Conservation (phyloP, 345 rosid species). For the Salix purpurea region DNA sequence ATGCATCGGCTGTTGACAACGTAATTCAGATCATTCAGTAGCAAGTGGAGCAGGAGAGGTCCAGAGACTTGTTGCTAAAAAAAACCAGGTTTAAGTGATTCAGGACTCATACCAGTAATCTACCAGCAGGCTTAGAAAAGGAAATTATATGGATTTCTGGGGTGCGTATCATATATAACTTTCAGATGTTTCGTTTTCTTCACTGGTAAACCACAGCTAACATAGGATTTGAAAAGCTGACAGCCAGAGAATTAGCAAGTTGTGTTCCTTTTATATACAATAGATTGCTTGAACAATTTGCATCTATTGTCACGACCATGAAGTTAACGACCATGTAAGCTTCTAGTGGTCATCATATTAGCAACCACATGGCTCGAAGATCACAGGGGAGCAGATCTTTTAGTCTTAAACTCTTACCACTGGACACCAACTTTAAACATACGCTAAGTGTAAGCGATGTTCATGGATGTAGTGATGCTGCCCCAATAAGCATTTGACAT, state of each 20-base stretch:
- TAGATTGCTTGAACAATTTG: not conserved
- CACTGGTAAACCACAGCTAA: not conserved
- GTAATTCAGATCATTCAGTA: slow-evolving; percentile 38
- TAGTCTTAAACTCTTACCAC: too few species aligned
- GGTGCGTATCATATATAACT: too few species aligned
- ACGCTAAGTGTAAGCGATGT: not conserved
- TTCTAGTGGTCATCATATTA: too few species aligned
- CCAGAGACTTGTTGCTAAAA: too few species aligned
- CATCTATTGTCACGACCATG: not conserved
- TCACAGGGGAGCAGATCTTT: too few species aligned
- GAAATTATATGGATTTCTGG: slow-evolving; percentile 38
- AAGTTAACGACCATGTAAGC: too few species aligned
- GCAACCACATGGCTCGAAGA: too few species aligned
- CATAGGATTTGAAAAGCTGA: not conserved
- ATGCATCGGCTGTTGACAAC: slow-evolving; percentile 37
- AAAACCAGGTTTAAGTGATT: too few species aligned
- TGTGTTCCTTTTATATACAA: not conserved
- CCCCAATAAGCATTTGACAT: not conserved
- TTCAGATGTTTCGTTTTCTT: not conserved
- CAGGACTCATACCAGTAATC: too few species aligned
- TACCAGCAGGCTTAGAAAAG: not conserved
- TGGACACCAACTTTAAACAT: not conserved
- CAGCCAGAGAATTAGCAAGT: not conserved
- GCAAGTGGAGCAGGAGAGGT: not conserved
- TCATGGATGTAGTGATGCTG: not conserved